phyloP scores from a whole-genome alignment of 345 rosid species.

The Cardamine occulta region DNA sequence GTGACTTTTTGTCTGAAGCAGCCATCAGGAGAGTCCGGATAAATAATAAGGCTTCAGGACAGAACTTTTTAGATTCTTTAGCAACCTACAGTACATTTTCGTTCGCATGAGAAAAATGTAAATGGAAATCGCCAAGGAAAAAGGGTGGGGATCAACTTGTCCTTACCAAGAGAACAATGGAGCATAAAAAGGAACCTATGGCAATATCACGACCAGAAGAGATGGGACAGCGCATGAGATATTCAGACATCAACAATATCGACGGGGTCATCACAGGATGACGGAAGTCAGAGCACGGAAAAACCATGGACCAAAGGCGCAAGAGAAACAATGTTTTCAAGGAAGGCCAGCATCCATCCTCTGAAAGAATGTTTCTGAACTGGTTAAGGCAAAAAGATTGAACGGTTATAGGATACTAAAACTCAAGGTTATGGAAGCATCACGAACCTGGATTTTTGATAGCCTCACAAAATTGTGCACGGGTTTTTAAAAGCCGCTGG shows the following conservation, averaged over 20 bases:
- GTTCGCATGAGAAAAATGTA: conserved; percentile 11
- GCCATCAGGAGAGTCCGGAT: conserved; percentile 66
- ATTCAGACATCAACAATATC: conserved; percentile 84
- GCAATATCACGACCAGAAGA: conserved; percentile 80
- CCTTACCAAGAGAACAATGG: conserved; percentile 81
- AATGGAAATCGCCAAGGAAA: background rate
- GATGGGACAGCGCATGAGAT: conserved; percentile 89
- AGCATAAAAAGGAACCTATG: conserved; percentile 81
- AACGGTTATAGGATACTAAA: conserved; percentile 6
- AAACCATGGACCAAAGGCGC: conserved; percentile 91
- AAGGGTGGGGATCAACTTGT: background rate
- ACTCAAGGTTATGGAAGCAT: conserved; percentile 12
- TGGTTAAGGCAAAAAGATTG: conserved; percentile 20
- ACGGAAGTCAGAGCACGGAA: conserved; percentile 94
- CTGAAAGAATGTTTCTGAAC: conserved; percentile 48
- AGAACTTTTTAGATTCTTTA: conserved; percentile 76
- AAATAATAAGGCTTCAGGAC: conserved; percentile 85
- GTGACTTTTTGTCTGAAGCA: conserved; percentile 52
- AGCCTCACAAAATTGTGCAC: conserved; percentile 72
- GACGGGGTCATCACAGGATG: conserved; percentile 94
- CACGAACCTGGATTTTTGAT: conserved; percentile 73
- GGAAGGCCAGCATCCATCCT: conserved; percentile 83
- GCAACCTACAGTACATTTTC: conserved; percentile 50
- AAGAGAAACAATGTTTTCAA: conserved; percentile 82
- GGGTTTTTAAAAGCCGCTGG: conserved; percentile 64